Evolutionary conservation across 108 stramenopile genomes (phyloP).

Genomic region (Schizochytrium sp.): DNA sequence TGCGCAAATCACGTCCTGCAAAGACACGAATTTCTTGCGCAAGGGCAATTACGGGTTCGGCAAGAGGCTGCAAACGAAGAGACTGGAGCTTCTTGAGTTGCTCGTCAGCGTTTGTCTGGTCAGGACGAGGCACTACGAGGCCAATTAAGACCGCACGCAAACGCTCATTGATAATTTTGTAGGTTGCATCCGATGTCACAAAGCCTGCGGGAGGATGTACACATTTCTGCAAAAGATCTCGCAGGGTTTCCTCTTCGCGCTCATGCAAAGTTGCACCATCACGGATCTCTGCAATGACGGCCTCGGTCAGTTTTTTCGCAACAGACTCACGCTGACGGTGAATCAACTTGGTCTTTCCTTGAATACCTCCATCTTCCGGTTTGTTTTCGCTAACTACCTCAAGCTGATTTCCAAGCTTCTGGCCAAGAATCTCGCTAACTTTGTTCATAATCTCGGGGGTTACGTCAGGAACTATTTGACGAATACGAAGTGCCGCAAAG

Average conservation of each 20-base stretch:
- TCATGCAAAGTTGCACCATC: not conserved
- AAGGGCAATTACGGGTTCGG: not conserved
- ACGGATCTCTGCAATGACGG: not conserved
- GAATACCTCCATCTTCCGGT: conserved; percentile 14
- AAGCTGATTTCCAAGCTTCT: conserved; percentile 19
- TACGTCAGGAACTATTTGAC: conserved; percentile 28
- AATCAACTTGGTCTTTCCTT: not conserved
- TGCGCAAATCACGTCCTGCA: conserved; percentile 45
- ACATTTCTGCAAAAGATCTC: not conserved
- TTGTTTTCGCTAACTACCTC: not conserved
- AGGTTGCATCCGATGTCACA: conserved; percentile 1
- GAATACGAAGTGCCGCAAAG: conserved; percentile 35
- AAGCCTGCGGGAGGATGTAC: conserved; percentile 6
- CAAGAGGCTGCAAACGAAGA: not conserved
- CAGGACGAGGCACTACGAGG: conserved; percentile 9
- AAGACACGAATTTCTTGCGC: conserved; percentile 3
- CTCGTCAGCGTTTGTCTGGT: not conserved
- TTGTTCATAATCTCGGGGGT: not conserved
- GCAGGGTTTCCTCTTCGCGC: not conserved
- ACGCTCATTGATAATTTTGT: conserved; percentile 19
- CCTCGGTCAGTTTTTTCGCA: not conserved
- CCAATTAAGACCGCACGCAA: not conserved
- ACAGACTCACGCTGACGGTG: not conserved
- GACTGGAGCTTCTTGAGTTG: conserved; percentile 19
- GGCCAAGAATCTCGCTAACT: not conserved